phyloP scores from a whole-genome alignment of 768 basidiomycete species.

The Amylocystis lapponica region DNA sequence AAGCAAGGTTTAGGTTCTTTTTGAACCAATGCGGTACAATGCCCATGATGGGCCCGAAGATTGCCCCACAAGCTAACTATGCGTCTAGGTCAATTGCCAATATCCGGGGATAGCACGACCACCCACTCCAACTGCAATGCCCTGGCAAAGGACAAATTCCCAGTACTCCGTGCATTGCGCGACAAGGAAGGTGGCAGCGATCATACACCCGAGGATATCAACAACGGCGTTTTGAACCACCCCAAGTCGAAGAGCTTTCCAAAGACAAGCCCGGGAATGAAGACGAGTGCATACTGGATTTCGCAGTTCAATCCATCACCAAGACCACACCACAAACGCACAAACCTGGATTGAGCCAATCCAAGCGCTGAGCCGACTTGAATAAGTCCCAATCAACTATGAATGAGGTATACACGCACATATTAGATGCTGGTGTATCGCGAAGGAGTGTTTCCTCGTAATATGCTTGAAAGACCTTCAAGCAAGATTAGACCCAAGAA shows the following conservation, averaged over 20 bases:
- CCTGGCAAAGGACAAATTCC: constrained; percentile 77
- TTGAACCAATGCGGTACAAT: constrained; percentile 74
- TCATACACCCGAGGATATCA: constrained; percentile 43
- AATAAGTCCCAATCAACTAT: neutral
- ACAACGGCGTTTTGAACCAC: constrained; percentile 47
- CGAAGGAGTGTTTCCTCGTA: constrained; percentile 52
- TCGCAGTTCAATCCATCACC: neutral
- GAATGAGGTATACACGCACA: constrained; percentile 32
- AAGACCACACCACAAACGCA: too few relatives aligned
- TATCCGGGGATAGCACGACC: neutral
- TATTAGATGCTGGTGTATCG: constrained; percentile 51
- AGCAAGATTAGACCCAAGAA: neutral
- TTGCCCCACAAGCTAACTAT: constrained; percentile 37
- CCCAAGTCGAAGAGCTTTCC: constrained; percentile 75
- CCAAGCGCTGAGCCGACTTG: constrained; percentile 53
- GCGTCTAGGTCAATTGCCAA: neutral
- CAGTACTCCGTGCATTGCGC: constrained; percentile 70
- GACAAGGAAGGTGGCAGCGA: constrained; percentile 55
- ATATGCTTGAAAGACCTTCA: constrained; percentile 67
- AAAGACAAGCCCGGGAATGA: constrained; percentile 54
- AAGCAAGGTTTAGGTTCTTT: constrained; percentile 44
- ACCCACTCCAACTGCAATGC: constrained; percentile 58
- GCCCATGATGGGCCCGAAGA: constrained; percentile 57
- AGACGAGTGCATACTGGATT: constrained; percentile 55
- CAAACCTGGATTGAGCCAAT: constrained; percentile 70